These are phyloP conservation scores for Podila epicladia DNA, from an alignment of 192 early-diverging fungal species.

Conservation along the genomic window DNA sequence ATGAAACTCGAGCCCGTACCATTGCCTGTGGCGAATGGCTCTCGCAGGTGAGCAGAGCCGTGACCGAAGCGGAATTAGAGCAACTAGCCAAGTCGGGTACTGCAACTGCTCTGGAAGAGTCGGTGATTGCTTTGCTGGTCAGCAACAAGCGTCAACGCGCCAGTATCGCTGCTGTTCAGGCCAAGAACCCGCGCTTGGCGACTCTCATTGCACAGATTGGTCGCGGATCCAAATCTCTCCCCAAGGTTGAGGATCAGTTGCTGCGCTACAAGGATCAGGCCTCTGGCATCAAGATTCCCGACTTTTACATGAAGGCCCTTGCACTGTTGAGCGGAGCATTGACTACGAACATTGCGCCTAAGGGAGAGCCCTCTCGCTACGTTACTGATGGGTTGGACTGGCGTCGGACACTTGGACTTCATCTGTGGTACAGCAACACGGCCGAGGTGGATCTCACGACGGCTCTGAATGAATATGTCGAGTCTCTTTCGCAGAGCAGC, in stretches of 20 bases:
- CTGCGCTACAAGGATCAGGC: constrained; percentile 37
- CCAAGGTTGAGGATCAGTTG: constrained; percentile 56
- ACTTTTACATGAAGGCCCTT: constrained; percentile 56
- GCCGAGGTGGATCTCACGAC: constrained; percentile 48
- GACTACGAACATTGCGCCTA: constrained; percentile 23
- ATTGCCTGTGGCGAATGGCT: constrained; percentile 74
- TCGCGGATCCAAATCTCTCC: constrained; percentile 56
- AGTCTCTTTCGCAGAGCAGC: constrained; percentile 13
- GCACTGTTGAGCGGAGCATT: constrained; percentile 63
- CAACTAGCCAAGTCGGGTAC: constrained; percentile 37
- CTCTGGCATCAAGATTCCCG: constrained; percentile 46
- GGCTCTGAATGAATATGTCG: constrained; percentile 34
- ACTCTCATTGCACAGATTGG: constrained; percentile 82
- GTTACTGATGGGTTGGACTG: constrained; percentile 68
- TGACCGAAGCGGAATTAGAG: constrained; percentile 22
- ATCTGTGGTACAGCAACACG: constrained; percentile 67
- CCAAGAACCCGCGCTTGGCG: constrained; percentile 76
- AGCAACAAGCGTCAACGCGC: constrained; percentile 73
- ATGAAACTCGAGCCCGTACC: constrained; percentile 23
- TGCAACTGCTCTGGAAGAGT: constrained; percentile 60
- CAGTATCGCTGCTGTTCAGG: constrained; percentile 67
- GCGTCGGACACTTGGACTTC: constrained; percentile 69
- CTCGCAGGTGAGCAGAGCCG: constrained; percentile 54
- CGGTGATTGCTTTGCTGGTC: constrained; percentile 50
- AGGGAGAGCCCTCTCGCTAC: constrained; percentile 10